Conservation (phyloP, 1,284 basidiomycete genomes). For the Sporisorium graminicola region DNA sequence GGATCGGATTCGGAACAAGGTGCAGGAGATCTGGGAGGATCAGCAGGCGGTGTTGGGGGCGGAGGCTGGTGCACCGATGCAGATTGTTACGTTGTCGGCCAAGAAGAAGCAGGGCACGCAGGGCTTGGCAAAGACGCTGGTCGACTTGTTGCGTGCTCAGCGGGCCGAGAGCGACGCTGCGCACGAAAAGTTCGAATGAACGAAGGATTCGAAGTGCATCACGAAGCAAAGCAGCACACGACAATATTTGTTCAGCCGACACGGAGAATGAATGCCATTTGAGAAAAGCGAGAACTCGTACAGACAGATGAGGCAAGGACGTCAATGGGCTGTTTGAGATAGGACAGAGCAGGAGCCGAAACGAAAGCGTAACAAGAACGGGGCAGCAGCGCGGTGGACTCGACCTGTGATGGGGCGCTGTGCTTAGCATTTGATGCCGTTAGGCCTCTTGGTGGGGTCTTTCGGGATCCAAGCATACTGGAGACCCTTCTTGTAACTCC, state of each 20-base stretch:
- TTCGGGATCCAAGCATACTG: slow-evolving; percentile 64
- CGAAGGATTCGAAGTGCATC: not conserved
- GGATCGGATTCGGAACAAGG: slow-evolving; percentile 18
- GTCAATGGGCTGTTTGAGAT: not conserved
- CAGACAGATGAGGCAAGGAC: slow-evolving; percentile 17
- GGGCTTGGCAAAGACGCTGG: slow-evolving; percentile 33
- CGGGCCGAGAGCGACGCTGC: slow-evolving; percentile 11
- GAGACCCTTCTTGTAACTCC: slow-evolving; percentile 67
- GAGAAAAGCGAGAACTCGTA: not conserved
- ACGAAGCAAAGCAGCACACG: not conserved
- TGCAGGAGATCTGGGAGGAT: slow-evolving; percentile 24
- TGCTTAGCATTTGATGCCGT: slow-evolving; percentile 29
- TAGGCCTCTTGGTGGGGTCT: slow-evolving; percentile 47
- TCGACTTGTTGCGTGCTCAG: slow-evolving; percentile 30
- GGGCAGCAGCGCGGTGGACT: not conserved
- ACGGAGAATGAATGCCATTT: not conserved
- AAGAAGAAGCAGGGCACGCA: slow-evolving; percentile 51
- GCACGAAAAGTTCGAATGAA: not conserved
- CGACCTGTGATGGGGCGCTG: not conserved
- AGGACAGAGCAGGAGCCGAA: not conserved
- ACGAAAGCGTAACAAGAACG: not conserved
- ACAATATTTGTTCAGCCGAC: not conserved
- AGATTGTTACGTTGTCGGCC: slow-evolving; percentile 36
- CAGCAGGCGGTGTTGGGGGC: not conserved
- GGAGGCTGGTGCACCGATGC: slow-evolving; percentile 11